Percentiles rank a stretch among this genome's conserved stretches.
phyloP scores from a whole-genome alignment of 768 basidiomycete genomes.

The Saitozyma sp. region DNA sequence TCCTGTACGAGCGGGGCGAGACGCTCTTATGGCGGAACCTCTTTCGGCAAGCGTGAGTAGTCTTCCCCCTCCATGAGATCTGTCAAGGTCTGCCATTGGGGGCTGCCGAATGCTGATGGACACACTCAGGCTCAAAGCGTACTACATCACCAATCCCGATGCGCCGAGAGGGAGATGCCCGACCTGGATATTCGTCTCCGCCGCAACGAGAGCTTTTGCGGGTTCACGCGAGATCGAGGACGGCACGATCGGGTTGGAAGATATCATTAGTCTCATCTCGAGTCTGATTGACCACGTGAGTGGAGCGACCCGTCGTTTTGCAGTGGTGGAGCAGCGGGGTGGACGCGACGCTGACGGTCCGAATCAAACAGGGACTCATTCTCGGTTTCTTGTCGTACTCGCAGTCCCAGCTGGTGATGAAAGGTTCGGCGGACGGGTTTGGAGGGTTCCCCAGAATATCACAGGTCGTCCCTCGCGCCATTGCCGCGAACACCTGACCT shows the following conservation, averaged over 20 bases:
- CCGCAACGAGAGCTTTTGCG: conserved; percentile 20
- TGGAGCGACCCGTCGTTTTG: neutral
- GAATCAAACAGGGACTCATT: conserved; percentile 34
- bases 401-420: conserved; percentile 35
- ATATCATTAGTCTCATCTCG: conserved; percentile 45
- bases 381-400: conserved; percentile 36
- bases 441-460: conserved; percentile 39
- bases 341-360: conserved; percentile 1
- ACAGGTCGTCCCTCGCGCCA: conserved; percentile 26
- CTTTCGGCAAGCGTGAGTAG: conserved; percentile 27
- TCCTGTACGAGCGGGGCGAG: conserved; percentile 44
- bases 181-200: conserved; percentile 32
- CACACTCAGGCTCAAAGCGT: conserved; percentile 21
- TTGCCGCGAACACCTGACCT: conserved; percentile 17
- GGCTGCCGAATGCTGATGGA: neutral
- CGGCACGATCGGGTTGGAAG: conserved; percentile 37
- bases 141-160: conserved; percentile 23
- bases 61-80: no score
- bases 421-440: conserved; percentile 35
- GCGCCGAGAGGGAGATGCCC: conserved; percentile 33
- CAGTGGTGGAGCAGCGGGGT: neutral
- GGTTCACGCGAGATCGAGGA: conserved; percentile 39
- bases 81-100: no score
- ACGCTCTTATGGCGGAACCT: conserved; percentile 45
- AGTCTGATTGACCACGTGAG: conserved; percentile 47